phyloP scores from a whole-genome alignment of 2,329 filamentous ascomycete species.

The Pseudocercospora cruenta region DNA sequence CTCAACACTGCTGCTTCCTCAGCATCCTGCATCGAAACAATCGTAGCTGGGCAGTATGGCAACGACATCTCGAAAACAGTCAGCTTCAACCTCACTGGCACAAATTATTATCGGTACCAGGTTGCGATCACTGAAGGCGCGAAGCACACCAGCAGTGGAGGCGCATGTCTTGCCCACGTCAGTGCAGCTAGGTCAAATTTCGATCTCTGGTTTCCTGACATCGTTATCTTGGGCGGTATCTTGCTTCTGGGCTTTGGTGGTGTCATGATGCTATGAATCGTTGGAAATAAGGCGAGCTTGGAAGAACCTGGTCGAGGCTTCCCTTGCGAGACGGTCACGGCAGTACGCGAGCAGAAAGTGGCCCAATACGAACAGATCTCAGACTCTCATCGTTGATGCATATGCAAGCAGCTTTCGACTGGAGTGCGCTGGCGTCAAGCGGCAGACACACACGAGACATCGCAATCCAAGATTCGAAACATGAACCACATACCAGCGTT shows the following conservation, averaged over 20 bases:
- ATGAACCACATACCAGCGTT: background rate
- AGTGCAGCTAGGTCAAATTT: background rate
- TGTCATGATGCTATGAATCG: background rate
- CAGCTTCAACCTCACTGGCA: conserved; percentile 28
- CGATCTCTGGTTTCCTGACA: background rate
- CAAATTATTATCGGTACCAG: conserved; percentile 27
- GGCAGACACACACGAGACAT: background rate
- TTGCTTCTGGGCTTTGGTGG: background rate
- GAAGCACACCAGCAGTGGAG: conserved; percentile 22
- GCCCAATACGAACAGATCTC: background rate
- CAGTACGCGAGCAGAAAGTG: background rate
- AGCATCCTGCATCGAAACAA: conserved; percentile 27
- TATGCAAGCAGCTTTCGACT: background rate
- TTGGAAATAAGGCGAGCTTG: background rate
- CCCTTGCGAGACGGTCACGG: background rate
- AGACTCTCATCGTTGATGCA: background rate
- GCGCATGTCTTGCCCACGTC: conserved; percentile 22
- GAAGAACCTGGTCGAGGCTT: background rate
- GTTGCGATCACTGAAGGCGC: conserved; percentile 28
- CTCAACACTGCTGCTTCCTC: conserved; percentile 22
- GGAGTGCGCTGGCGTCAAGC: background rate
- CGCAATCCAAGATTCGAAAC: background rate
- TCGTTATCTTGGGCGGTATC: background rate
- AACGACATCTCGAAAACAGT: conserved; percentile 25
- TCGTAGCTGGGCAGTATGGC: conserved; percentile 24